A percentile compares a stretch with the other conserved stretches of the same genome.
Conservation (phyloP, 108 stramenopile species). For the Aurantiochytrium sp. region DNA sequence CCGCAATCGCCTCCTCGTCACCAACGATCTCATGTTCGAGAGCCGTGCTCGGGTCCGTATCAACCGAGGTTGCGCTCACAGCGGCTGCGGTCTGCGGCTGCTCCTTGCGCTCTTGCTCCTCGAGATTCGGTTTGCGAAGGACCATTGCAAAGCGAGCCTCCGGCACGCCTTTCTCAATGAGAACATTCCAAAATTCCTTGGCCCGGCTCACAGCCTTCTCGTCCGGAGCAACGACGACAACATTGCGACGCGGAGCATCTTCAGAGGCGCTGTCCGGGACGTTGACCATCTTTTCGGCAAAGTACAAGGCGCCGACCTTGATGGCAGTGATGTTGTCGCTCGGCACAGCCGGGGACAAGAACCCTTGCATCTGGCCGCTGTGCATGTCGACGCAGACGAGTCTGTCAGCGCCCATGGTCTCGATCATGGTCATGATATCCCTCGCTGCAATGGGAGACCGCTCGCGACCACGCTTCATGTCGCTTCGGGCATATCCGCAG, state of each 20-base stretch:
- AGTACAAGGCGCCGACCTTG: slow-evolving; percentile 17
- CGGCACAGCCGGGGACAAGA: slow-evolving; percentile 10
- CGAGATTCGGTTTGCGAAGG: not conserved
- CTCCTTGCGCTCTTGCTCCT: not conserved
- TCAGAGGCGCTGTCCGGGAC: not conserved
- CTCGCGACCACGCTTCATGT: not conserved
- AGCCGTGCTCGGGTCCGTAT: no score
- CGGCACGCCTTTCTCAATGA: not conserved
- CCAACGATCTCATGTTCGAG: not conserved
- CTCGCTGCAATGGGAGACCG: not conserved
- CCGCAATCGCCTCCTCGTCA: slow-evolving; percentile 8
- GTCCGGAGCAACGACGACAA: slow-evolving; percentile 3
- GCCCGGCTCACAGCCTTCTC: slow-evolving; percentile 10
- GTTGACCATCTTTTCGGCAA: not conserved
- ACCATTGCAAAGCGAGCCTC: slow-evolving; percentile 10
- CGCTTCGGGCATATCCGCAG: not conserved
- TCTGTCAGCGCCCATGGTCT: not conserved
- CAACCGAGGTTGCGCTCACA: not conserved
- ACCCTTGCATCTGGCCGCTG: slow-evolving; percentile 16
- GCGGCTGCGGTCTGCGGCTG: not conserved
- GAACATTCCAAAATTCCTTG: not conserved
- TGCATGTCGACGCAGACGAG: not conserved
- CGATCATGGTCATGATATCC: not conserved
- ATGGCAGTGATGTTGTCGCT: slow-evolving; percentile 13
- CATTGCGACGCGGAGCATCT: not conserved